A percentile compares a stretch with the other conserved stretches of the same genome.
Conservation (phyloP, 139 green algal species). For the Asterochloris sp. region DNA sequence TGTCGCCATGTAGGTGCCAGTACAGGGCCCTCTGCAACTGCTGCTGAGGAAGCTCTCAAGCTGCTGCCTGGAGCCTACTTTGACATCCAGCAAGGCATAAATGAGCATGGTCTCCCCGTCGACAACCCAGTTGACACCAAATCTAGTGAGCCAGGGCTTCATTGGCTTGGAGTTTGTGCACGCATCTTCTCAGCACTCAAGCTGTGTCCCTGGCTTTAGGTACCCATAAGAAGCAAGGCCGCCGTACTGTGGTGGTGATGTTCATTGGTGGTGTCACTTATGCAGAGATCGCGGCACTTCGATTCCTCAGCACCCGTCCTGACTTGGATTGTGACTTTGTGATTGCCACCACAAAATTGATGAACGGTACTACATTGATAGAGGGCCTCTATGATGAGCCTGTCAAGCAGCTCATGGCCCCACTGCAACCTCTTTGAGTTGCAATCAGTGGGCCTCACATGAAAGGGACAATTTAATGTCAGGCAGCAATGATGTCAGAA, state of each 20-base stretch:
- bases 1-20: too few species aligned
- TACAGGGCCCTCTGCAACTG: too few species aligned
- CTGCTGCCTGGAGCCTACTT: constrained; percentile 73
- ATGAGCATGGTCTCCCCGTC: constrained; percentile 33
- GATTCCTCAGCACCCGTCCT: constrained; percentile 58
- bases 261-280: constrained; percentile 89
- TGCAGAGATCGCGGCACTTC: constrained; percentile 82
- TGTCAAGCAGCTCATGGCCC: constrained; percentile 4
- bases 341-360: constrained; percentile 74
- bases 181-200: not conserved
- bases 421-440: too few species aligned
- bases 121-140: constrained; percentile 1
- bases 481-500: too few species aligned
- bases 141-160: not conserved
- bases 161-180: not conserved
- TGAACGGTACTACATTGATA: constrained; percentile 74
- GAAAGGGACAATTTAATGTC: too few species aligned
- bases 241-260: constrained; percentile 65
- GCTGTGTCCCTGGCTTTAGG: not conserved
- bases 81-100: constrained; percentile 60
- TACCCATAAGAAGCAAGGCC: constrained; percentile 4
- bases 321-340: constrained; percentile 66
- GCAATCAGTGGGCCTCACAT: too few species aligned
- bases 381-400: constrained; percentile 17
- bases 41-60: constrained; percentile 50